A percentile compares a stretch with the other conserved stretches of the same genome.
Evolutionary conservation across 2,329 filamentous ascomycete species (phyloP).

Genomic region (Claviceps arundinis): DNA sequence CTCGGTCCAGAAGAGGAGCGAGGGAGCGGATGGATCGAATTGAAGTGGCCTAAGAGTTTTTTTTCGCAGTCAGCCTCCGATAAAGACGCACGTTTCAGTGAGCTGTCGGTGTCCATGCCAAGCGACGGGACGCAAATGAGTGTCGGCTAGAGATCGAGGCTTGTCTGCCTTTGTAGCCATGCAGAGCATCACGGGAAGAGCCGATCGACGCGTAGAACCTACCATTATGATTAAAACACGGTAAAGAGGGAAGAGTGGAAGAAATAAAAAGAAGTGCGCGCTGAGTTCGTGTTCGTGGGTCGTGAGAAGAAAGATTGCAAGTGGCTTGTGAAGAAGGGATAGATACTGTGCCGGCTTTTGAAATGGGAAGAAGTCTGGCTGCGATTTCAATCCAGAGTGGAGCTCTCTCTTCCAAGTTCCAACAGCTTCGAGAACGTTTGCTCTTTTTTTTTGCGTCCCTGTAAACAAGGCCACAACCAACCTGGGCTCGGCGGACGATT

Average conservation of each 20-base stretch:
- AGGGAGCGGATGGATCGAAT: conserved; percentile 94
- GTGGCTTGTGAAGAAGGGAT: neutral
- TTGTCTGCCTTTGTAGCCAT: neutral
- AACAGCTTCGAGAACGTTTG: conserved; percentile 26
- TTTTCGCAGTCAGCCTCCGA: neutral
- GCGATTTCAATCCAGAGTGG: conserved; percentile 11
- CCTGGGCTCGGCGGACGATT: conserved; percentile 14
- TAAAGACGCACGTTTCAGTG: too few species aligned
- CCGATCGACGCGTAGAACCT: neutral
- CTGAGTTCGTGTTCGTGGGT: neutral
- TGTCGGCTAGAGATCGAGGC: neutral
- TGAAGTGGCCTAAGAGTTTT: conserved; percentile 44
- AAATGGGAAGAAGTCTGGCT: neutral
- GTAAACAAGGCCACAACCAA: neutral
- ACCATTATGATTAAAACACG: conserved; percentile 17
- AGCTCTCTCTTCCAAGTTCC: conserved; percentile 25
- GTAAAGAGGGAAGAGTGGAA: neutral
- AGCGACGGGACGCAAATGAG: neutral
- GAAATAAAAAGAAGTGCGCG: neutral
- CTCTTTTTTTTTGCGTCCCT: conserved; percentile 16
- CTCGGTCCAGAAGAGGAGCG: conserved; percentile 90
- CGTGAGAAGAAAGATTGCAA: neutral
- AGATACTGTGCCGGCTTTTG: neutral
- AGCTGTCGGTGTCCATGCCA: too few species aligned
- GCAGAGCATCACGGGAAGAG: neutral